Percentiles rank a stretch among this genome's conserved stretches.
Conservation (phyloP, 768 basidiomycete genomes). For the Galerina marginata region DNA sequence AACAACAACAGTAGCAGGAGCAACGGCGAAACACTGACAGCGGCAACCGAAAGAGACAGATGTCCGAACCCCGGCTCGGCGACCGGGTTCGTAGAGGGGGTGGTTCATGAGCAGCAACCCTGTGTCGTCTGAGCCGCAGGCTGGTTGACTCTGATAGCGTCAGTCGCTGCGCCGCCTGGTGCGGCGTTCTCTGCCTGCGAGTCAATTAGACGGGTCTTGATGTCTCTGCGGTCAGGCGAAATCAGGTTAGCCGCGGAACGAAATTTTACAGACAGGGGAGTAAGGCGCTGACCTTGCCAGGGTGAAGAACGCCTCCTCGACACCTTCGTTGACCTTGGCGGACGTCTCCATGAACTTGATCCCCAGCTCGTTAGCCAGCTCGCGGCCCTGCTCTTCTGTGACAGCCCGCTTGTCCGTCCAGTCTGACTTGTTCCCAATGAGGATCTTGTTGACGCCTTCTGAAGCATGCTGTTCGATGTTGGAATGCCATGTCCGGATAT, state of each 20-base stretch:
- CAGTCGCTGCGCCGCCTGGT: slow-evolving; percentile 47
- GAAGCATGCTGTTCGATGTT: slow-evolving; percentile 99
- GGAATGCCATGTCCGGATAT: slow-evolving; percentile 97
- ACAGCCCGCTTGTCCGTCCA: slow-evolving; percentile 97
- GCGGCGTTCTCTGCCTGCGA: slow-evolving; percentile 73
- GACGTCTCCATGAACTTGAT: slow-evolving; percentile 97
- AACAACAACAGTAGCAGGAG: slow-evolving; percentile 5
- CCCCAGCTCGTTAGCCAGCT: slow-evolving; percentile 92
- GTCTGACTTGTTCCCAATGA: slow-evolving; percentile 99
- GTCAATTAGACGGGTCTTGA: slow-evolving; percentile 97
- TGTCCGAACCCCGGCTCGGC: slow-evolving; percentile 1
- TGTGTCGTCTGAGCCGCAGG: slow-evolving; percentile 48
- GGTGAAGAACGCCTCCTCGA: slow-evolving; percentile 98
- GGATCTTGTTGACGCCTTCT: slow-evolving; percentile 98
- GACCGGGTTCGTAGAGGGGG: not conserved
- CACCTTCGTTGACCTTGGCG: slow-evolving; percentile 95
- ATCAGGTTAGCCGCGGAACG: not conserved
- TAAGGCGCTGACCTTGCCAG: slow-evolving; percentile 73
- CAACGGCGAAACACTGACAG: slow-evolving; percentile 9
- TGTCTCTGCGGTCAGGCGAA: slow-evolving; percentile 64
- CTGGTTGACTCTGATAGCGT: slow-evolving; percentile 71
- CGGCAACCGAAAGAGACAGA: slow-evolving; percentile 5
- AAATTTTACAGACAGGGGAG: not conserved
- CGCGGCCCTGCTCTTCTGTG: slow-evolving; percentile 89
- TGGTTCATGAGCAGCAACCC: slow-evolving; percentile 58